These are phyloP conservation scores for Suhomyces bolitotheri DNA, from an alignment of 1,139 yeast species.

Conservation along the genomic window DNA sequence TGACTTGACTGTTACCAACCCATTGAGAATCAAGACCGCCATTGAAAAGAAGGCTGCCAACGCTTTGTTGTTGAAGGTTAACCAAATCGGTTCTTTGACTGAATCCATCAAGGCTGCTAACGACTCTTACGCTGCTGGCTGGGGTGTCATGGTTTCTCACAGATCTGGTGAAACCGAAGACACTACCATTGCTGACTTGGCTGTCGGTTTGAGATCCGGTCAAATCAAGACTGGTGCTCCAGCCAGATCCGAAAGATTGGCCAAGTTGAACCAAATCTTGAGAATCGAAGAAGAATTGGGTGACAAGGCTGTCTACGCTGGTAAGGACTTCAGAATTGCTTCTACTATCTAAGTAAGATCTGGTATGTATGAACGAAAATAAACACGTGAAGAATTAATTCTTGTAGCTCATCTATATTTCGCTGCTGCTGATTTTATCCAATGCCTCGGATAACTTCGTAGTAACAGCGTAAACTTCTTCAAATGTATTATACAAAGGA, in stretches of 20 bases:
- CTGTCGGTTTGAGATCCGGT: conserved; percentile 95
- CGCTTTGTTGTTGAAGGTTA: conserved; percentile 91
- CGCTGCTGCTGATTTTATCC: conserved; percentile 2
- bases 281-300: conserved; percentile 98
- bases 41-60: conserved; percentile 92
- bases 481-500: conserved; percentile 77
- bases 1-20: conserved; percentile 98
- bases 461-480: conserved; percentile 46
- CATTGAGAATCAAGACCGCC: conserved; percentile 87
- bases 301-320: conserved; percentile 92
- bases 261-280: conserved; percentile 93
- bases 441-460: conserved; percentile 7
- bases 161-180: conserved; percentile 99
- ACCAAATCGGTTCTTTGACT: conserved; percentile 89
- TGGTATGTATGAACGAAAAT: background rate
- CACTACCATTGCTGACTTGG: conserved; percentile 93
- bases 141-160: conserved; percentile 99
- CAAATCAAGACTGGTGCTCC: conserved; percentile 99
- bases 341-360: conserved; percentile 17
- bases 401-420: conserved; percentile 2
- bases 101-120: conserved; percentile 93
- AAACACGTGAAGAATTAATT: background rate
- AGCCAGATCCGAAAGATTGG: conserved; percentile 98
- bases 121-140: conserved; percentile 85
- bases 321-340: conserved; percentile 73